A percentile compares a stretch with the other conserved stretches of the same genome.
Conservation (phyloP, 1,284 basidiomycete genomes). For the Coniferiporia weirii region DNA sequence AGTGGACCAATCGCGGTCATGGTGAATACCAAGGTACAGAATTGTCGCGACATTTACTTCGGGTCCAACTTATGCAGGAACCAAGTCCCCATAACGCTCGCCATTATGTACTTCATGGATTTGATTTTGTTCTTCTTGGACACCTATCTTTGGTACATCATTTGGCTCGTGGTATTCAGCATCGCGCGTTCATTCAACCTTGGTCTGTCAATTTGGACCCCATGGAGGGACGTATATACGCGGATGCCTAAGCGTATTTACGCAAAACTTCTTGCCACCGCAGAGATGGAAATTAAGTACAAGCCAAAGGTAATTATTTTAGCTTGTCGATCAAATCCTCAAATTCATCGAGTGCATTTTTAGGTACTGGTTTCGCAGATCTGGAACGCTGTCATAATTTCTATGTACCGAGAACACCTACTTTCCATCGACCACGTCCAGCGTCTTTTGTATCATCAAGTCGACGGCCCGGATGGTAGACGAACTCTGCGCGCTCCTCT, state of each 20-base stretch:
- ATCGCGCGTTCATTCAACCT: conserved; percentile 85
- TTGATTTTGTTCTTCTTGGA: conserved; percentile 93
- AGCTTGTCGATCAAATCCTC: background rate
- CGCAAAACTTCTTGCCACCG: conserved; percentile 89
- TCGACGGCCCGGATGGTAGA: conserved; percentile 80
- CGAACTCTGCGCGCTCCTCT: conserved; percentile 89
- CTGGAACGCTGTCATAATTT: conserved; percentile 97
- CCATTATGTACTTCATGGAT: conserved; percentile 98
- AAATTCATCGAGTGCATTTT: conserved; percentile 7
- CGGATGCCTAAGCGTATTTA: conserved; percentile 93
- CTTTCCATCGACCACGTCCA: conserved; percentile 95
- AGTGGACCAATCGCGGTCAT: conserved; percentile 88
- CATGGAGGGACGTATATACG: conserved; percentile 95
- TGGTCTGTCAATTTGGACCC: conserved; percentile 95
- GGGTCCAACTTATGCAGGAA: conserved; percentile 77
- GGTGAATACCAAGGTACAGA: conserved; percentile 85
- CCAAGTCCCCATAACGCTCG: conserved; percentile 84
- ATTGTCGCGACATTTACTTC: conserved; percentile 79
- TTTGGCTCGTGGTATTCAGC: conserved; percentile 94
- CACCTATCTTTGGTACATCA: conserved; percentile 96
- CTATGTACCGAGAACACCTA: conserved; percentile 96
- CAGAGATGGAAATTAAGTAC: conserved; percentile 96
- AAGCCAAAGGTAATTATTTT: conserved; percentile 72
- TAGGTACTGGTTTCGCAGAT: conserved; percentile 93
- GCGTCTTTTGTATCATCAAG: conserved; percentile 90